Evolutionary conservation across 129 eudicot species (phyloP), one percentile per base, ranked within the genome.

Genomic region (Smallanthus sonchifolius): DNA sequence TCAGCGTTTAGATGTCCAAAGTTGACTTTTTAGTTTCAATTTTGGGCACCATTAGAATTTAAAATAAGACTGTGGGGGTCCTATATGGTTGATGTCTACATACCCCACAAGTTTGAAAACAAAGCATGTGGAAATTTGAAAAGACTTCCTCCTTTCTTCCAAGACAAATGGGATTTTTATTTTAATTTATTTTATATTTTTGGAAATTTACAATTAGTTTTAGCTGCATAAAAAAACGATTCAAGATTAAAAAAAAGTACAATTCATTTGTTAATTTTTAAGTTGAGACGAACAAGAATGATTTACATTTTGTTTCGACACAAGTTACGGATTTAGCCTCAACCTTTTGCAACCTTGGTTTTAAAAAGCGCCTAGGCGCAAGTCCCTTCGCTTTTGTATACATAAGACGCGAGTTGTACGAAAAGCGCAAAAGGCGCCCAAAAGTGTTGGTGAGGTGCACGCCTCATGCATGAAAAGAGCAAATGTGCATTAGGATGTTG

Each of bases 1-100:
- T n/a, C 47, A 45, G 65, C 3, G 10, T 43, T 60, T 60, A 40
- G 10, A 37, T 10, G 67, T 13, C 24, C 43, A 69, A 59, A 40
- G 68, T 77, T 62, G 81, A 60, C 70, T 4, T 55, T 72, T 72
- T 19, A 35, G 10, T 6, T 62, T 36, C 68, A 62, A 35, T 37
- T 36, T 2, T 36, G 30, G 68, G 68, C 14, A 10, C 28, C 45
- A 55, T 40, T 11, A 5, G 7, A 19, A 48, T 32, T n/a, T 3
- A 24, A 20, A 20, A 6, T 10, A 2, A n/a, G 14, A 63, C 15
- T 63, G 44, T 55, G 32, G 61, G 5, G 28, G 30, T n/a, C 69
- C 14, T 15, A 66, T 16, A 10, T 67, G 39, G 48, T 43, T 11
- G n/a, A 6, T 6, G 37, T 67, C 3, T n/a, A 45, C 45, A 59